Conservation (phyloP, 306 rosid genomes). For the Alnus glutinosa region DNA sequence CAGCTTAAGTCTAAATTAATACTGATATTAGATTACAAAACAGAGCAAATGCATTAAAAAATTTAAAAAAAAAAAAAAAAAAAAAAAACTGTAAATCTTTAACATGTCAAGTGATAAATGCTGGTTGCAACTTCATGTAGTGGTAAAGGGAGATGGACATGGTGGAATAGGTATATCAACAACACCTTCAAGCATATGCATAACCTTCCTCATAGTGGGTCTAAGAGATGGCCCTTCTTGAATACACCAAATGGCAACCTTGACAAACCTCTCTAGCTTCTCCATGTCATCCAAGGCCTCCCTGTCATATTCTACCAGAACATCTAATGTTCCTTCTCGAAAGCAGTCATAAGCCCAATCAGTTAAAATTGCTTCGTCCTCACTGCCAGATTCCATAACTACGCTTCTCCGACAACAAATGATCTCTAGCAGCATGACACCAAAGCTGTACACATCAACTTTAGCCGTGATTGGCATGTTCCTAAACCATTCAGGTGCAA, state of each 20-base stretch:
- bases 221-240: conserved; percentile 37
- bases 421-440: neutral
- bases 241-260: conserved; percentile 37
- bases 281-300: conserved; percentile 17
- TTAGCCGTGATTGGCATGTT: conserved; percentile 15
- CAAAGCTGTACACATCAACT: conserved; percentile 37
- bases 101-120: no score
- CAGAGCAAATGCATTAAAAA: no score
- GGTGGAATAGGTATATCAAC: no score
- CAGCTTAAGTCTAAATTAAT: no score
- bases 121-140: no score
- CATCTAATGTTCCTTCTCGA: conserved; percentile 4
- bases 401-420: conserved; percentile 12
- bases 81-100: no score
- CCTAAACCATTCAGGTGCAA: conserved; percentile 43
- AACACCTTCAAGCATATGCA: no score
- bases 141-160: conserved; percentile 14
- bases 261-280: conserved; percentile 30
- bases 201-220: conserved; percentile 16
- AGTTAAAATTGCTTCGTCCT: neutral
- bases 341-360: conserved; percentile 32
- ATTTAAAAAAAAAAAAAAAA: no score
- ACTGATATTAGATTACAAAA: no score
- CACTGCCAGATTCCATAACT: neutral
- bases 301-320: conserved; percentile 9